Conservation (phyloP, 2,329 filamentous ascomycete genomes). For the Cercospora janseana region DNA sequence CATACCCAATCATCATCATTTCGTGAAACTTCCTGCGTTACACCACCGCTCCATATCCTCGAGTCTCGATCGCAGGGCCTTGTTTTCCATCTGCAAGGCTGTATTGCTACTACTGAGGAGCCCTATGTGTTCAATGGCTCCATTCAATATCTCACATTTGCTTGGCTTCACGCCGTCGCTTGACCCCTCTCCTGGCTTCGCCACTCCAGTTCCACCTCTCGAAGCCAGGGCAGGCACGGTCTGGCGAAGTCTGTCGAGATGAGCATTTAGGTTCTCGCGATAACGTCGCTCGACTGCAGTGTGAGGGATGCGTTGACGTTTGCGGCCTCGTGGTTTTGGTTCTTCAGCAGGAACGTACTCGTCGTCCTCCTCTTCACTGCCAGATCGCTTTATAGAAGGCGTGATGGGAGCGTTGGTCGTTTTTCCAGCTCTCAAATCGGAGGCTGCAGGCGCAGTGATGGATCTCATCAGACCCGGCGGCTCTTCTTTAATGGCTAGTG, state of each 20-base stretch:
- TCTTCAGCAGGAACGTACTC: constrained; percentile 29
- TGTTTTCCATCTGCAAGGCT: constrained; percentile 30
- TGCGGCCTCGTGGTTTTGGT: constrained; percentile 30
- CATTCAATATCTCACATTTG: constrained; percentile 40
- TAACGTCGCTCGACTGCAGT: constrained; percentile 40
- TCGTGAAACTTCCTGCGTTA: constrained; percentile 14
- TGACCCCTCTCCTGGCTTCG: constrained; percentile 22
- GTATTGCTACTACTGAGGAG: constrained; percentile 32
- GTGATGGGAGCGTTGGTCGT: constrained; percentile 18
- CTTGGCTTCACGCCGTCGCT: constrained; percentile 37
- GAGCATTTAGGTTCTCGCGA: constrained; percentile 39
- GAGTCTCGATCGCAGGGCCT: constrained; percentile 29
- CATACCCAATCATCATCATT: constrained; percentile 9
- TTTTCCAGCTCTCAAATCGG: constrained; percentile 20
- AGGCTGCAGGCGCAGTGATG: constrained; percentile 30
- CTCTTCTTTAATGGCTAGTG: constrained; percentile 18
- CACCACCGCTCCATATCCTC: constrained; percentile 34
- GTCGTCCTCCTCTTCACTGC: constrained; percentile 35
- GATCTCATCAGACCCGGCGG: constrained; percentile 29
- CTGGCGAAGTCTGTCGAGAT: constrained; percentile 37
- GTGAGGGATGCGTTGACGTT: constrained; percentile 39
- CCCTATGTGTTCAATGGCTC: constrained; percentile 38
- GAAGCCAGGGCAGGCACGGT: constrained; percentile 35
- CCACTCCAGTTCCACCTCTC: constrained; percentile 21
- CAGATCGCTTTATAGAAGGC: constrained; percentile 26